These are phyloP conservation scores for Talaromyces sp. DNA, from an alignment of 2,329 filamentous ascomycete species.

Conservation along the genomic window DNA sequence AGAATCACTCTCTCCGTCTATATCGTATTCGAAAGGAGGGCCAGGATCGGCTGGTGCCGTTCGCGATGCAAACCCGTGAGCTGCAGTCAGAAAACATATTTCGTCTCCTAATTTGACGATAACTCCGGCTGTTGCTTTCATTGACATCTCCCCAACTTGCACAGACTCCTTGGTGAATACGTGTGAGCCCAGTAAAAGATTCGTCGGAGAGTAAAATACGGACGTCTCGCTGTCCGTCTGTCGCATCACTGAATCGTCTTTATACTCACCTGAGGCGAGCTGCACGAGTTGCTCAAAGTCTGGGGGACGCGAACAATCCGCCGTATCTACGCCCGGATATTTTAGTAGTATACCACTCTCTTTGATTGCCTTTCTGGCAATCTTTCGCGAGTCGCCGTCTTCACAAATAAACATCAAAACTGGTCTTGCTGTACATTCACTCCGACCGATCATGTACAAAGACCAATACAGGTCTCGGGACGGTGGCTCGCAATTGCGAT, in stretches of 20 bases:
- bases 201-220: background rate
- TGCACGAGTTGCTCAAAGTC: background rate
- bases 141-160: background rate
- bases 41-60: background rate
- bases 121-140: background rate
- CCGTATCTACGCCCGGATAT: background rate
- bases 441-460: background rate
- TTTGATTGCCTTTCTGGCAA: background rate
- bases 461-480: background rate
- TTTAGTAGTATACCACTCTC: background rate
- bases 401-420: background rate
- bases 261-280: background rate
- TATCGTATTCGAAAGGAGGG: background rate
- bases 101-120: background rate
- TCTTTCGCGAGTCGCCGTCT: background rate
- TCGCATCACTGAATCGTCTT: background rate
- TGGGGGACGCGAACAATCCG: background rate
- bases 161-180: background rate
- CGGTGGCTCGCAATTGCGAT: background rate
- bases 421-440: background rate
- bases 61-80: background rate
- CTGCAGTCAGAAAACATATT: background rate
- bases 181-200: background rate
- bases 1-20: background rate
- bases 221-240: background rate